Evolutionary conservation across 495 filamentous ascomycete genomes (phyloP).

Genomic region (Penicillium flavigenum): DNA sequence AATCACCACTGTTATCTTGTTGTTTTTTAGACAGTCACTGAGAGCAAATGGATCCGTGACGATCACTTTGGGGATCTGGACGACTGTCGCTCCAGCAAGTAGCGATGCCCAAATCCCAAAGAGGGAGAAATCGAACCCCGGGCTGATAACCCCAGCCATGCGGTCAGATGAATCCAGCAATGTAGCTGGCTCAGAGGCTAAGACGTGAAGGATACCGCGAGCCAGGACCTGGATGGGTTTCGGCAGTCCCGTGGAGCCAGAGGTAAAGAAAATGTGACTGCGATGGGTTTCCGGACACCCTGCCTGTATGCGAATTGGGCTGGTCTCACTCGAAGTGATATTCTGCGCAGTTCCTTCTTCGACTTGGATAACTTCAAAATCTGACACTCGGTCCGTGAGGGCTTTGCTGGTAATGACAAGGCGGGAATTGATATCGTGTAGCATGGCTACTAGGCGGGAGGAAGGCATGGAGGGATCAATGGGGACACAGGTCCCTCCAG

Average conservation of each 20-base stretch:
- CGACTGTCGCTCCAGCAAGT: conserved; percentile 5
- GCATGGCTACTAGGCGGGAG: background rate
- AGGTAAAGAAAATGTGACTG: conserved; percentile 18
- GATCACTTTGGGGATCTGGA: background rate
- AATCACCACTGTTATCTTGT: background rate
- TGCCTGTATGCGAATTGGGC: background rate
- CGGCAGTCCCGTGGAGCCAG: conserved; percentile 22
- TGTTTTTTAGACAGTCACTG: background rate
- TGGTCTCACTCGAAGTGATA: background rate
- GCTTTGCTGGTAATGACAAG: background rate
- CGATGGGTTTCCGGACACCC: background rate
- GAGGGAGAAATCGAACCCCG: conserved; percentile 12
- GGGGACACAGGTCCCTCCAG: conserved; percentile 10
- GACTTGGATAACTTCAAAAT: background rate
- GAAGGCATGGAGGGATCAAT: conserved; percentile 11
- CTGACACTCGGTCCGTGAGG: background rate
- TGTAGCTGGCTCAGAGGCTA: background rate
- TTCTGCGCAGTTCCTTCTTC: background rate
- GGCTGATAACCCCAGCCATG: conserved; percentile 4
- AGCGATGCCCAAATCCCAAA: conserved; percentile 14
- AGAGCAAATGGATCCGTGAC: conserved; percentile 14
- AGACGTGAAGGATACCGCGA: conserved; percentile 7
- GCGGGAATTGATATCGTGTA: background rate
- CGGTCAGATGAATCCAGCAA: background rate
- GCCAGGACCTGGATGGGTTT: conserved; percentile 15